A percentile compares a stretch with the other conserved stretches of the same genome.
These are phyloP conservation scores for Leccinum fallax DNA, from an alignment of 1,284 basidiomycete species.

Conservation along the genomic window DNA sequence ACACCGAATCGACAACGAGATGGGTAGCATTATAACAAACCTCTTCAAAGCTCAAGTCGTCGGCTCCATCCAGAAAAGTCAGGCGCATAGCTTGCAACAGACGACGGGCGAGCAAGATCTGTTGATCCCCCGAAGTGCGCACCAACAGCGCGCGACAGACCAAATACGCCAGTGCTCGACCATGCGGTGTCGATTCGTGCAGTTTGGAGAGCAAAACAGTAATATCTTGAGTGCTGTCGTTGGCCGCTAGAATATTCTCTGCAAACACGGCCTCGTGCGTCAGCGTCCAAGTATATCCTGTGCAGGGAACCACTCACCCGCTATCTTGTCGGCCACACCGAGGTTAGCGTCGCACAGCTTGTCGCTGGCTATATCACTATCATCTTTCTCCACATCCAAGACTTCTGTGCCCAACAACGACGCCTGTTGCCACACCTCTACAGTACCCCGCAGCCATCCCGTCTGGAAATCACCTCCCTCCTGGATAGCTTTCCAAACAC, in stretches of 20 bases:
- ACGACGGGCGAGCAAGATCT: constrained; percentile 54
- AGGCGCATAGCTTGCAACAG: constrained; percentile 52
- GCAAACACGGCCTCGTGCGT: constrained; percentile 9
- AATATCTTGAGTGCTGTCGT: constrained; percentile 37
- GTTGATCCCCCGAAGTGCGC: constrained; percentile 56
- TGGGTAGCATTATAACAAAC: constrained; percentile 35
- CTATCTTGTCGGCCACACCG: constrained; percentile 57
- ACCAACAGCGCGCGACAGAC: constrained; percentile 57
- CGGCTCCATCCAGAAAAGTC: constrained; percentile 47
- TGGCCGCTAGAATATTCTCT: constrained; percentile 65
- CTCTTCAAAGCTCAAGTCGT: constrained; percentile 40
- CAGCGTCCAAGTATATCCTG: background rate
- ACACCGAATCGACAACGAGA: background rate
- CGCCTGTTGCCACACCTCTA: constrained; percentile 40
- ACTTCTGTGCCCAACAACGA: constrained; percentile 25
- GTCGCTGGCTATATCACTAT: constrained; percentile 40
- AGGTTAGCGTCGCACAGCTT: constrained; percentile 55
- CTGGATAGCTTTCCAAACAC: constrained; percentile 66
- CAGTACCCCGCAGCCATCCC: constrained; percentile 48
- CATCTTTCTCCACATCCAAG: constrained; percentile 37
- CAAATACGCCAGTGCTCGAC: constrained; percentile 60
- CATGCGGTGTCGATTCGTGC: constrained; percentile 50
- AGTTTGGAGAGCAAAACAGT: constrained; percentile 53
- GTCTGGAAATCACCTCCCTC: constrained; percentile 19
- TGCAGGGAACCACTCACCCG: constrained; percentile 49